Base-by-base conservation (phyloP, 768 basidiomycete genomes). In the Psilocybe azurescens region DNA sequence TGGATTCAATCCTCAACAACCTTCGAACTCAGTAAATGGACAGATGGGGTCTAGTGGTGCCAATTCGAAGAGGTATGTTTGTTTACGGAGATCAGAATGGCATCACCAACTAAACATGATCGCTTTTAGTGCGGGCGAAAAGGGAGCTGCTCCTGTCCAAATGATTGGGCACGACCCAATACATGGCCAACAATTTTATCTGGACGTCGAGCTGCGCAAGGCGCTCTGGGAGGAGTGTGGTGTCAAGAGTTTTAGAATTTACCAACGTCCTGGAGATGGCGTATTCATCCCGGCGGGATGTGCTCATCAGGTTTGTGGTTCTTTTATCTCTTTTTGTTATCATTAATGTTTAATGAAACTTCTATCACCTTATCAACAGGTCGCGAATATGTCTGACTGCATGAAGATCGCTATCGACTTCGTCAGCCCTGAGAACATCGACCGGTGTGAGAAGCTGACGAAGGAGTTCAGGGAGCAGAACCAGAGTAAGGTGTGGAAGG, bases 341-440 rank as follows among this genome's bases (percentile, higher is more conserved):
- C 3, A 16, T 44, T 30, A 14, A 46, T 24, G 44, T 44, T 48
- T 46, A 8, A 18, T 33, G n/a, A 30, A 38, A 33, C 51, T 36
- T 50, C 39, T 53, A 16, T 28, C 51, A 10, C 30, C 18, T 13
- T 36, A 11, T 46, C 16, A 13, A 10, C 44, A 97, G 88, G 95
- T 97, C 8, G 91, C 91, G 67, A 97, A 98, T 72, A 77, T 95
- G 54, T 84, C 94, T n/a, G 95, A 97, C 74, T 96, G 93, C 70
- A 89, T 98, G 79, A 98, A 98, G 78, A 93, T 97, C 55, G 95
- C 96, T 30, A 84, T 91, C 69, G 96, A 98, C 75, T 98, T 95
- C 74, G 94, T 97, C 65, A 93, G 91, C 80, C 90, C 95, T 47
- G 93, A 97, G 79, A 97, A 97, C 72, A 89, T 98, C 41, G 79